Evolutionary conservation across 371 early-diverging fungal genomes (phyloP).

Genomic region (Syncephalastrum racemosum): DNA sequence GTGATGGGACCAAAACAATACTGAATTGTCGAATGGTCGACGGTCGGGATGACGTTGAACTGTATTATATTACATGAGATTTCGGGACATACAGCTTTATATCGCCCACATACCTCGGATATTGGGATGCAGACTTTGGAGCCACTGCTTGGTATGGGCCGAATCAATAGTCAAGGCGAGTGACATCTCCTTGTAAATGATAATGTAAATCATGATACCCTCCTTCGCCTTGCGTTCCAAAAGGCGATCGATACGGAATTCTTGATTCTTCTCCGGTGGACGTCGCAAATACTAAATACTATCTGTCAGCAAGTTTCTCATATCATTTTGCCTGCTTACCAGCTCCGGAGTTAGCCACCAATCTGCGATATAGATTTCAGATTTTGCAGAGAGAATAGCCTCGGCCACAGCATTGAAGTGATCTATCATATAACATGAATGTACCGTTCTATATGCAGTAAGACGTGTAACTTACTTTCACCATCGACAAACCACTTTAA

Average conservation of each 20-base stretch:
- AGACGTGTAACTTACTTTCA: slow-evolving; percentile 37
- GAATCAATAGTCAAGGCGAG: slow-evolving; percentile 81
- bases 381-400: slow-evolving; percentile 70
- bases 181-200: slow-evolving; percentile 88
- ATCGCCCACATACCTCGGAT: slow-evolving; percentile 58
- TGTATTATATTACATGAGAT: slow-evolving; percentile 6
- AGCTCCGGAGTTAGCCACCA: slow-evolving; percentile 51
- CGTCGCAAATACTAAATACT: slow-evolving; percentile 68
- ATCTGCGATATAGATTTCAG: slow-evolving; percentile 73
- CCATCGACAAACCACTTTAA: slow-evolving; percentile 84
- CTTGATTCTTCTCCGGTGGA: slow-evolving; percentile 69
- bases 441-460: slow-evolving; percentile 12
- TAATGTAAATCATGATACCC: slow-evolving; percentile 88
- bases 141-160: slow-evolving; percentile 75
- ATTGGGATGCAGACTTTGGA: slow-evolving; percentile 79
- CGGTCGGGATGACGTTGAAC: slow-evolving; percentile 76
- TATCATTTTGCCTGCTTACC: slow-evolving; percentile 17
- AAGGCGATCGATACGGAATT: slow-evolving; percentile 82
- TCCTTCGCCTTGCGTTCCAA: slow-evolving; percentile 82
- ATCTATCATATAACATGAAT: slow-evolving; percentile 29
- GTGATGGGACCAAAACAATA: slow-evolving; percentile 15
- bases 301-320: background rate
- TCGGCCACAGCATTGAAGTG: slow-evolving; percentile 81
- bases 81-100: slow-evolving; percentile 18
- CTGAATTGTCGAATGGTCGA: slow-evolving; percentile 7